phyloP scores from a whole-genome alignment of 306 rosid species.

The Cucumis sativus region DNA sequence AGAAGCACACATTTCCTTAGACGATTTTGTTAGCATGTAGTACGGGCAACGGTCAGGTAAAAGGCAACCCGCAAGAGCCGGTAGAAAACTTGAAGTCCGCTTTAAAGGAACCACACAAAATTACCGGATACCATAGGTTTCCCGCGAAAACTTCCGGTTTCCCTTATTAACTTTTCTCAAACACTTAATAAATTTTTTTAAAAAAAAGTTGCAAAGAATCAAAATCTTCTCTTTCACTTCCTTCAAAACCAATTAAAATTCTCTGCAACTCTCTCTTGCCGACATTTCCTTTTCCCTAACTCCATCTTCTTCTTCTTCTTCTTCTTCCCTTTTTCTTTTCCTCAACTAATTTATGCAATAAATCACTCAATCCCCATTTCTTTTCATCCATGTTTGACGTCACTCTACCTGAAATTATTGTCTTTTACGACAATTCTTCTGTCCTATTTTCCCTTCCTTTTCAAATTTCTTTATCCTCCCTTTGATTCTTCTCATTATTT shows the following conservation, averaged over 20 bases:
- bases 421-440: not conserved
- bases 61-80: constrained; percentile 33
- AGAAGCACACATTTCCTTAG: not conserved
- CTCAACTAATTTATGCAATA: not conserved
- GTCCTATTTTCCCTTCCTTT: not conserved
- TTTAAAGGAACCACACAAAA: constrained; percentile 6
- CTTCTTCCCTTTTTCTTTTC: not conserved
- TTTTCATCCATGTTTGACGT: constrained; percentile 2
- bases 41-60: constrained; percentile 8
- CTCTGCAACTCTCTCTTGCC: constrained; percentile 19
- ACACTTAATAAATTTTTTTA: not conserved
- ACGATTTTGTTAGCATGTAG: not conserved
- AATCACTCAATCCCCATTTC: not conserved
- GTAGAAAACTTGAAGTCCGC: not conserved
- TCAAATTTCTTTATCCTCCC: not conserved
- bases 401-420: not conserved
- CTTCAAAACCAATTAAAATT: not conserved
- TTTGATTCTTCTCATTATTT: constrained; percentile 20
- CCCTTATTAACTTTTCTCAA: constrained; percentile 6
- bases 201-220: not conserved
- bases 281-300: constrained; percentile 28
- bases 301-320: not conserved
- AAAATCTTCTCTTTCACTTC: constrained; percentile 16
- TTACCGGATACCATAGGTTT: constrained; percentile 34
- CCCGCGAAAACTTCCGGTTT: constrained; percentile 42